phyloP scores from a whole-genome alignment of 192 early-diverging fungal genomes.

The Podila clonocystis region DNA sequence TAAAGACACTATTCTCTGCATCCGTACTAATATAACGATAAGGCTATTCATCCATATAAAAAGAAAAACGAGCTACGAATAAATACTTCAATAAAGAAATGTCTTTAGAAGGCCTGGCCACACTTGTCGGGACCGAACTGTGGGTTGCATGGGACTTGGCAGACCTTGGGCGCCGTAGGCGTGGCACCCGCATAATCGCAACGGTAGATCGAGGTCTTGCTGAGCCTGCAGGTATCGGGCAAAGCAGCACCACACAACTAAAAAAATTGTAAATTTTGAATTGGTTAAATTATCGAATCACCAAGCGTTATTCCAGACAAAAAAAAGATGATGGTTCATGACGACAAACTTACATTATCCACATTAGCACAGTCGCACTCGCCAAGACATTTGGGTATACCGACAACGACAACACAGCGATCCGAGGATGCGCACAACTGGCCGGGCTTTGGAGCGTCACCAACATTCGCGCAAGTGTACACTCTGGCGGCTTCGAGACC shows the following conservation, averaged over 20 bases:
- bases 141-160: constrained; percentile 19
- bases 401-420: background rate
- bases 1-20: no score
- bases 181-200: constrained; percentile 15
- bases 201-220: background rate
- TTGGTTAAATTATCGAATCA: background rate
- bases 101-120: background rate
- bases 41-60: no score
- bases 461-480: constrained; percentile 9
- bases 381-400: constrained; percentile 9
- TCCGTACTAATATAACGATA: no score
- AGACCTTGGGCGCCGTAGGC: background rate
- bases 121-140: constrained; percentile 25
- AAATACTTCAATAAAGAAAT: no score
- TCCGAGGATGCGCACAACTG: constrained; percentile 5
- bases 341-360: background rate
- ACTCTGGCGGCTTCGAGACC: background rate
- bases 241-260: constrained; percentile 24
- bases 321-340: background rate
- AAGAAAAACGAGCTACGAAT: no score
- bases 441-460: background rate
- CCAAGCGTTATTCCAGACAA: background rate
- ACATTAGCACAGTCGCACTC: constrained; percentile 14
- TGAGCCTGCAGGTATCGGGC: constrained; percentile 1
- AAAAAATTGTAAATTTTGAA: background rate